These are phyloP conservation scores for Candida dendrica DNA, from an alignment of 805 yeast species.

Conservation along the genomic window DNA sequence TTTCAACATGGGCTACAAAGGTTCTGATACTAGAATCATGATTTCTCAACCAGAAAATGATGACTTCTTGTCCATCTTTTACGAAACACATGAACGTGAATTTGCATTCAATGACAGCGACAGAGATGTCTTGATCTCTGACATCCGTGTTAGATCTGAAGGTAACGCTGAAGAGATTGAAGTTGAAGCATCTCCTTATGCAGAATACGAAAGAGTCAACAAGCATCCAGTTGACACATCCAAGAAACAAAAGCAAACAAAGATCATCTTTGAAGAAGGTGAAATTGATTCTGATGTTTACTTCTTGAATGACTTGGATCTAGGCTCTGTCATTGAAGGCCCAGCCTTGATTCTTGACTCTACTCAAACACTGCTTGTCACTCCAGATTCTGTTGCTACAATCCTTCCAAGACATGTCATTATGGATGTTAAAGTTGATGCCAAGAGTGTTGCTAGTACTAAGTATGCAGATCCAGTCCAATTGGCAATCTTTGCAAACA, in stretches of 20 bases:
- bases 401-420: constrained; percentile 30
- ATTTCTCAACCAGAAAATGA: constrained; percentile 16
- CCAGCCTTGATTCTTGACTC: constrained; percentile 31
- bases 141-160: constrained; percentile 28
- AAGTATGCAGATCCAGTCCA: constrained; percentile 40
- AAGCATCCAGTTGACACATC: constrained; percentile 15
- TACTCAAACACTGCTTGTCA: constrained; percentile 33
- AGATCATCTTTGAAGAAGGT: constrained; percentile 24
- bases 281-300: constrained; percentile 24
- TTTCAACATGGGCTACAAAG: constrained; percentile 38
- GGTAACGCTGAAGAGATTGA: constrained; percentile 19
- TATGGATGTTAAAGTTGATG: constrained; percentile 22
- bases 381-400: constrained; percentile 29
- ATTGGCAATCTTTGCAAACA: constrained; percentile 35
- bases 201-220: constrained; percentile 8
- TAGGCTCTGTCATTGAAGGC: constrained; percentile 27
- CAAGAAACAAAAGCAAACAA: constrained; percentile 28
- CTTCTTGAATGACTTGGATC: constrained; percentile 21
- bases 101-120: constrained; percentile 29
- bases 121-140: constrained; percentile 26
- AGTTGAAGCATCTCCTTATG: constrained; percentile 18
- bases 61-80: constrained; percentile 20
- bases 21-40: constrained; percentile 40
- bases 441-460: constrained; percentile 33
- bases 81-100: constrained; percentile 26